Conservation (phyloP, 148 eudicot species). For the Cornus kousa region DNA sequence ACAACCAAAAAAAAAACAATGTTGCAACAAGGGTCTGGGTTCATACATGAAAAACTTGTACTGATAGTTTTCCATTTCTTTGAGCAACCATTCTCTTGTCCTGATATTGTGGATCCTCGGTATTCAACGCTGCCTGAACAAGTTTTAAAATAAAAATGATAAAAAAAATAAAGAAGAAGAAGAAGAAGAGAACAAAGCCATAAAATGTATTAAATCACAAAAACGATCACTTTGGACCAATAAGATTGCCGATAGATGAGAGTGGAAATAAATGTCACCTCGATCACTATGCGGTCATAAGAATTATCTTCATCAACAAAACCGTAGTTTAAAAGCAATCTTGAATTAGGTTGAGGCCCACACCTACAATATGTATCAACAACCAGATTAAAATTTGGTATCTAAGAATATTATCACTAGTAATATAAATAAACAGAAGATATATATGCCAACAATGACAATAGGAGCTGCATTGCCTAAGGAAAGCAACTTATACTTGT, state of each 20-base stretch:
- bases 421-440: background rate
- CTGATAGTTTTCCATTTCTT: slow-evolving; percentile 78
- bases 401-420: background rate
- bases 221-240: slow-evolving; percentile 5
- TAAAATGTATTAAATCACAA: background rate
- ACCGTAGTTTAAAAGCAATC: slow-evolving; percentile 89
- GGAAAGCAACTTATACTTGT: slow-evolving; percentile 1
- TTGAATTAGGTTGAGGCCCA: slow-evolving; percentile 98
- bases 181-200: slow-evolving; percentile 1
- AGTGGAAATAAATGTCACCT: slow-evolving; percentile 45
- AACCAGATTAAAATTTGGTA: background rate
- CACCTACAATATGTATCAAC: slow-evolving; percentile 56
- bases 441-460: slow-evolving; percentile 1
- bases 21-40: background rate
- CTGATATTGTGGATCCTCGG: slow-evolving; percentile 98
- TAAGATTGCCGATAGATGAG: background rate
- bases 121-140: slow-evolving; percentile 74
- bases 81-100: slow-evolving; percentile 99
- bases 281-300: slow-evolving; percentile 79
- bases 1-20: too few species aligned
- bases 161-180: background rate
- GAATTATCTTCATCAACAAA: slow-evolving; percentile 95
- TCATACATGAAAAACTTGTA: slow-evolving; percentile 72
- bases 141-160: background rate
- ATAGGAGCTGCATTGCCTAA: background rate